Percentiles rank a stretch among this genome's conserved stretches.
These are phyloP conservation scores for Apophysomyces trapeziformis DNA, from an alignment of 371 early-diverging fungal species.

Conservation along the genomic window DNA sequence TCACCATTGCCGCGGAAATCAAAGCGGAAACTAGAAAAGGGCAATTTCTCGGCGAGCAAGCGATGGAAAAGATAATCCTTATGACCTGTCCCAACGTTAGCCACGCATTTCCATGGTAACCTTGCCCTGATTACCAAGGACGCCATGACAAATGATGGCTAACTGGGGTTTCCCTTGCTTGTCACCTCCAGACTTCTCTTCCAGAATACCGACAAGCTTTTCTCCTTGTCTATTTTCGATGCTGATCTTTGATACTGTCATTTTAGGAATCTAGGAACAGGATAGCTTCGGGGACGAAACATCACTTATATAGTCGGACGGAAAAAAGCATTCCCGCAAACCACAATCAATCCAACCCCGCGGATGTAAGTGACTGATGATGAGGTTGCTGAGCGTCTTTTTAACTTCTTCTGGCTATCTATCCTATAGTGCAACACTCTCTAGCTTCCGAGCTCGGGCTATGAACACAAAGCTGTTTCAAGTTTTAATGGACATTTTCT, in stretches of 20 bases:
- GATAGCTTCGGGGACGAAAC: neutral
- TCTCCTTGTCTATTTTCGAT: conserved; percentile 19
- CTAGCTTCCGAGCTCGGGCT: too few species aligned
- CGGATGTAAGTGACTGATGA: too few species aligned
- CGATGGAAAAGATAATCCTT: conserved; percentile 56
- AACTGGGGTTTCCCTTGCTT: neutral
- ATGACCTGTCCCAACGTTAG: conserved; percentile 37
- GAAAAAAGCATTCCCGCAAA: too few species aligned
- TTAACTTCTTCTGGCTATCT: too few species aligned
- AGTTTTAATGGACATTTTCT: conserved; percentile 15
- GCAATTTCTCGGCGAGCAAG: conserved; percentile 47
- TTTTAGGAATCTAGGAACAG: neutral
- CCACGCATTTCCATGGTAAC: neutral
- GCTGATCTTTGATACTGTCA: conserved; percentile 18
- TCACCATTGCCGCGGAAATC: conserved; percentile 58
- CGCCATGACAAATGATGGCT: conserved; percentile 32
- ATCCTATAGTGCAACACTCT: too few species aligned
- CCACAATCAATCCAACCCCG: too few species aligned
- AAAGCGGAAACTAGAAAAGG: conserved; percentile 54
- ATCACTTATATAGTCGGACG: neutral
- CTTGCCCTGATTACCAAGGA: conserved; percentile 21
- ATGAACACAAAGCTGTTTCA: neutral
- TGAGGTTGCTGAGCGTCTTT: too few species aligned
- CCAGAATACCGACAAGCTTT: conserved; percentile 21
- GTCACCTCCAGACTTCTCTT: conserved; percentile 11